Evolutionary conservation across 2,329 filamentous ascomycete genomes (phyloP).

Genomic region (Alternaria brassicicola): DNA sequence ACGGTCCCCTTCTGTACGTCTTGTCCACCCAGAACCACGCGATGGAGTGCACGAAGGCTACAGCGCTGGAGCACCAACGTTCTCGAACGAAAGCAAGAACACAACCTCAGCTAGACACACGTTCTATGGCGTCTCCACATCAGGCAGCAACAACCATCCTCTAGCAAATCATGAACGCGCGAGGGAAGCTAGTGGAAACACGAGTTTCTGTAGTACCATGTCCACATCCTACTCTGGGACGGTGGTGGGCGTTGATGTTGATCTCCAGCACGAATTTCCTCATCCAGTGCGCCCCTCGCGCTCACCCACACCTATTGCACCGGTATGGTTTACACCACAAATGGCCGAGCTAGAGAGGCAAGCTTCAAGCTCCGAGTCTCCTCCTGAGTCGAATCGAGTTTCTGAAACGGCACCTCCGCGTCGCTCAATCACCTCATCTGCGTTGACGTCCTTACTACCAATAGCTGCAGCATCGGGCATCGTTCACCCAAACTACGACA

Average conservation of each 20-base stretch:
- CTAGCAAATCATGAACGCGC: slow-evolving; percentile 21
- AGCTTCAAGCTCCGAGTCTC: slow-evolving; percentile 17
- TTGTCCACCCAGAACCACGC: slow-evolving; percentile 31
- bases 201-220: slow-evolving; percentile 44
- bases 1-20: slow-evolving; percentile 20
- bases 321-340: slow-evolving; percentile 36
- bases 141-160: slow-evolving; percentile 24
- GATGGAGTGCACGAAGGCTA: slow-evolving; percentile 21
- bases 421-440: slow-evolving; percentile 43
- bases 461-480: slow-evolving; percentile 48
- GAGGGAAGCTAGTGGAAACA: slow-evolving; percentile 31
- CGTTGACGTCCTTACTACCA: slow-evolving; percentile 45
- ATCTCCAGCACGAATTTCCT: slow-evolving; percentile 34
- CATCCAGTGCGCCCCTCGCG: slow-evolving; percentile 22
- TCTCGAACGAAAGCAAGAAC: slow-evolving; percentile 24
- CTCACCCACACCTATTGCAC: slow-evolving; percentile 29
- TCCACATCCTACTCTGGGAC: slow-evolving; percentile 46
- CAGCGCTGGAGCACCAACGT: slow-evolving; percentile 18
- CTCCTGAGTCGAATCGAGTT: slow-evolving; percentile 7
- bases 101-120: slow-evolving; percentile 29
- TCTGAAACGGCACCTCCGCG: slow-evolving; percentile 2
- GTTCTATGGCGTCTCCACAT: slow-evolving; percentile 30
- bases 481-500: slow-evolving; percentile 34
- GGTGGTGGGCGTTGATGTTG: slow-evolving; percentile 44
- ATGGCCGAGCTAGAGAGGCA: slow-evolving; percentile 27